A percentile compares a stretch with the other conserved stretches of the same genome.
Conservation (phyloP, 495 filamentous ascomycete species). For the Daldinia vernicosa region DNA sequence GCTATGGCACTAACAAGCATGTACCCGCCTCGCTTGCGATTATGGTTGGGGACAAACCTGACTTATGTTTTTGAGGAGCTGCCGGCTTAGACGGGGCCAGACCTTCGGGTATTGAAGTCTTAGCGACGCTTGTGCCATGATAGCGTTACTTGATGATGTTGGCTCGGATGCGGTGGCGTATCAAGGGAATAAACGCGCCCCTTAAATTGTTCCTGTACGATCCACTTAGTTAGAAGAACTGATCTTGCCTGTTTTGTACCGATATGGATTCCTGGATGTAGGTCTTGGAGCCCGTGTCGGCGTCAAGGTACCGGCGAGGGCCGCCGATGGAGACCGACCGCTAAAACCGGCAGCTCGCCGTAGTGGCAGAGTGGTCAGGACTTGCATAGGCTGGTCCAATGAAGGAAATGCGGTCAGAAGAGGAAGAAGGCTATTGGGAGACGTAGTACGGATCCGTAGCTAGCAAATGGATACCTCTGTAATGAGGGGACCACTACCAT, state of each 20-base stretch:
- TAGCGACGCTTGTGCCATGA: slow-evolving; percentile 26
- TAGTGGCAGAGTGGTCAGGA: slow-evolving; percentile 13
- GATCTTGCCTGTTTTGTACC: slow-evolving; percentile 27
- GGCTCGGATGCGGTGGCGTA: slow-evolving; percentile 30
- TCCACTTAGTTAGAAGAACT: slow-evolving; percentile 24
- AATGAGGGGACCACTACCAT: slow-evolving; percentile 28
- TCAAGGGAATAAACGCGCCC: slow-evolving; percentile 19
- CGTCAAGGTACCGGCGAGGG: slow-evolving; percentile 32
- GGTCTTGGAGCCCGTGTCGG: slow-evolving; percentile 39
- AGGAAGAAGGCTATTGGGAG: slow-evolving; percentile 14
- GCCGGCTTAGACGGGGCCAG: slow-evolving; percentile 24
- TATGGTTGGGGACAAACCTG: slow-evolving; percentile 12
- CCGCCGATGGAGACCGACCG: slow-evolving; percentile 42
- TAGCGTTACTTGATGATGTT: slow-evolving; percentile 16
- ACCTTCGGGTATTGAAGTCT: slow-evolving; percentile 6
- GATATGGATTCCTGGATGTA: slow-evolving; percentile 20
- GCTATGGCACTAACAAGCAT: slow-evolving; percentile 9
- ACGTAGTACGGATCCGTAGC: background rate
- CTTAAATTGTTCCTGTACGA: slow-evolving; percentile 19
- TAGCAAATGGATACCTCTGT: slow-evolving; percentile 25
- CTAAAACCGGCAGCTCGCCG: slow-evolving; percentile 45
- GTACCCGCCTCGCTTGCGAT: slow-evolving; percentile 11
- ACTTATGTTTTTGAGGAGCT: background rate
- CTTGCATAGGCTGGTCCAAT: slow-evolving; percentile 15
- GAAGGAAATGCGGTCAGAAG: slow-evolving; percentile 36